These are phyloP conservation scores for Candida incommunis DNA, from an alignment of 805 yeast species.

Conservation along the genomic window DNA sequence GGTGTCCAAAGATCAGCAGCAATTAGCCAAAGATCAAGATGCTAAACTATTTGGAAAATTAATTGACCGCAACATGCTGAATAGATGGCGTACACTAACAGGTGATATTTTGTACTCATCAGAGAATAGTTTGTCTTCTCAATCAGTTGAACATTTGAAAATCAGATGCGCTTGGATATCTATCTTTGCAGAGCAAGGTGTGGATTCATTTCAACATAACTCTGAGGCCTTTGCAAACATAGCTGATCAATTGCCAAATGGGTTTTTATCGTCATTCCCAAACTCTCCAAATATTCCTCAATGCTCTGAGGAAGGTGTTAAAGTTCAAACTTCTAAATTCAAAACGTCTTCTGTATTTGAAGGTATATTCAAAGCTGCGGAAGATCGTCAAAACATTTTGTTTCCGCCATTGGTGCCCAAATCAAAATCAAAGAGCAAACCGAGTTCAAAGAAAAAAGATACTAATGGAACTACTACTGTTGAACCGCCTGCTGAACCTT, in stretches of 20 bases:
- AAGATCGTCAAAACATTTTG: slow-evolving; percentile 6
- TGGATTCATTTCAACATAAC: slow-evolving; percentile 22
- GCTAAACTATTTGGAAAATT: background rate
- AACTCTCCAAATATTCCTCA: slow-evolving; percentile 50
- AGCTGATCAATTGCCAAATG: slow-evolving; percentile 5
- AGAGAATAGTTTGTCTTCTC: slow-evolving; percentile 1
- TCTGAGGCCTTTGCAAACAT: slow-evolving; percentile 15
- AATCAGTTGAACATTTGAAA: slow-evolving; percentile 2
- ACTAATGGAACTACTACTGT: background rate
- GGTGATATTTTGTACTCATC: slow-evolving; percentile 8
- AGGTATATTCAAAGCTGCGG: slow-evolving; percentile 24
- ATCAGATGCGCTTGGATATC: slow-evolving; percentile 36
- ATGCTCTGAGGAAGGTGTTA: slow-evolving; percentile 35
- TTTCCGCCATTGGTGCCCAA: slow-evolving; percentile 14
- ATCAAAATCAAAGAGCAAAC: slow-evolving; percentile 18
- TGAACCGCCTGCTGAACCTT: background rate
- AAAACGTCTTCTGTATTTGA: slow-evolving; percentile 57
- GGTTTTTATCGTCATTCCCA: slow-evolving; percentile 29
- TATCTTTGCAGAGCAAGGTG: slow-evolving; percentile 30
- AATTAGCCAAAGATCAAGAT: too few relatives aligned
- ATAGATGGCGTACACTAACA: slow-evolving; percentile 2
- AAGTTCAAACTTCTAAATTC: slow-evolving; percentile 53
- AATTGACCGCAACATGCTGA: slow-evolving; percentile 10
- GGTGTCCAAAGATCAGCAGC: slow-evolving; percentile 5
- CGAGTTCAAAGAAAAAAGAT: slow-evolving; percentile 3